phyloP scores from a whole-genome alignment of 148 eudicot species.

The Chenopodium quinoa region DNA sequence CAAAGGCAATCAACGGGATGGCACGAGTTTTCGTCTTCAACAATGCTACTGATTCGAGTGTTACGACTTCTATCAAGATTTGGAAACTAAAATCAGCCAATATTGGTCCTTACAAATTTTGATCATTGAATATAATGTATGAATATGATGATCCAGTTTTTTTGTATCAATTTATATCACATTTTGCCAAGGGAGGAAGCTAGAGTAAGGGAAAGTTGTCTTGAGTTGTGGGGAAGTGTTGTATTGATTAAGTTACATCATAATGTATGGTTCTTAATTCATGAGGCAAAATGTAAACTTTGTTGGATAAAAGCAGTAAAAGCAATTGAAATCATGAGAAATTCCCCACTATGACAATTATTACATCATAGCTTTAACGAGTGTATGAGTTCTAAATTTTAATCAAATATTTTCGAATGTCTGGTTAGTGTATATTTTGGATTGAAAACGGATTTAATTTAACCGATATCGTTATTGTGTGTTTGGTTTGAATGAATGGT shows the following conservation, averaged over 20 bases:
- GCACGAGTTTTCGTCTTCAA: slow-evolving; percentile 59
- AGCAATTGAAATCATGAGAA: too few species aligned
- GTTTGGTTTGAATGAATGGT: too few species aligned
- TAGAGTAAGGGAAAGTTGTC: neutral
- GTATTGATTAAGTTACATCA: slow-evolving; percentile 18
- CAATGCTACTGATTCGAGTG: slow-evolving; percentile 51
- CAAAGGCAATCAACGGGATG: slow-evolving; percentile 49
- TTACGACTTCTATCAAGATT: slow-evolving; percentile 56
- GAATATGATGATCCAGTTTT: neutral
- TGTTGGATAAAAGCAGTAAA: too few species aligned
- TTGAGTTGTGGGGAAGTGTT: neutral
- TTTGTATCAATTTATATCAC: neutral
- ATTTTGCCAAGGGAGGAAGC: neutral
- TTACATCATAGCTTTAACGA: too few species aligned
- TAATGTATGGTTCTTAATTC: neutral
- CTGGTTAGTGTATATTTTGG: too few species aligned
- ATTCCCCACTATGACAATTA: too few species aligned
- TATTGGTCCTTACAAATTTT: slow-evolving; percentile 26
- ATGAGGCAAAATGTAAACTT: neutral
- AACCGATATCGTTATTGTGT: too few species aligned
- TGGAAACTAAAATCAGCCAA: slow-evolving; percentile 46
- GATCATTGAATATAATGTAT: neutral
- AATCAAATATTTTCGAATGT: too few species aligned
- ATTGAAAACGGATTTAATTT: too few species aligned
- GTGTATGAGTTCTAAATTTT: too few species aligned